Conservation (phyloP, 306 rosid species). For the Rosa persica region DNA sequence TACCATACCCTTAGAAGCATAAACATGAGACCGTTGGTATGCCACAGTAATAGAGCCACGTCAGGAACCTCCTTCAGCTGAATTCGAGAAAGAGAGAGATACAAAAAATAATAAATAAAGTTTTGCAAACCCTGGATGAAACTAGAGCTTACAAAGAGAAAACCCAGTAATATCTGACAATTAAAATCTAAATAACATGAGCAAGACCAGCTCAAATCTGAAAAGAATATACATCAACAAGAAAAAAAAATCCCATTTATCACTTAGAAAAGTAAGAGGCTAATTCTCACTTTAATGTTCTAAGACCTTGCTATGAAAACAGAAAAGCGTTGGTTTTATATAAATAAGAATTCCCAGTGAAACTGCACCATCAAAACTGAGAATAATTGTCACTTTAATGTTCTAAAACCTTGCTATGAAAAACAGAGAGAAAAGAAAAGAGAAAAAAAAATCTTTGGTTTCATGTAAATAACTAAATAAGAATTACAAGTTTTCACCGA, state of each 20-base stretch:
- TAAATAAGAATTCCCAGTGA: not conserved
- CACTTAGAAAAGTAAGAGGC: too few relatives aligned
- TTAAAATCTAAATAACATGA: not conserved
- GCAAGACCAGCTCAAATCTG: not conserved
- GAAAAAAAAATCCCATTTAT: too few relatives aligned
- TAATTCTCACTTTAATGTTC: not conserved
- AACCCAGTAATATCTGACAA: not conserved
- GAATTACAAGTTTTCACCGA: not conserved
- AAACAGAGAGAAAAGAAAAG: not conserved
- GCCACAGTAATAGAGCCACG: conserved; percentile 44
- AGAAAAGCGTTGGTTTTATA: not conserved
- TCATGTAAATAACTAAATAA: not conserved
- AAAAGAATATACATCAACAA: not conserved
- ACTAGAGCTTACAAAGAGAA: not conserved
- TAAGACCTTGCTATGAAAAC: not conserved
- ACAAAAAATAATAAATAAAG: too few relatives aligned
- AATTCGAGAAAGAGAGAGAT: not conserved
- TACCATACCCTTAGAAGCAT: conserved; percentile 34
- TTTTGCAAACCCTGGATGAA: not conserved
- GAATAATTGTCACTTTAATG: not conserved
- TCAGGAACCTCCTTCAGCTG: conserved; percentile 32
- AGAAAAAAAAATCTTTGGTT: too few relatives aligned
- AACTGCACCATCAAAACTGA: not conserved
- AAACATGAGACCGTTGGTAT: conserved; percentile 32
- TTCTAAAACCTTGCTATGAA: not conserved